These are phyloP conservation scores for Warburgia ugandensis DNA, from an alignment of 164 flowering plant genomes.

Conservation along the genomic window DNA sequence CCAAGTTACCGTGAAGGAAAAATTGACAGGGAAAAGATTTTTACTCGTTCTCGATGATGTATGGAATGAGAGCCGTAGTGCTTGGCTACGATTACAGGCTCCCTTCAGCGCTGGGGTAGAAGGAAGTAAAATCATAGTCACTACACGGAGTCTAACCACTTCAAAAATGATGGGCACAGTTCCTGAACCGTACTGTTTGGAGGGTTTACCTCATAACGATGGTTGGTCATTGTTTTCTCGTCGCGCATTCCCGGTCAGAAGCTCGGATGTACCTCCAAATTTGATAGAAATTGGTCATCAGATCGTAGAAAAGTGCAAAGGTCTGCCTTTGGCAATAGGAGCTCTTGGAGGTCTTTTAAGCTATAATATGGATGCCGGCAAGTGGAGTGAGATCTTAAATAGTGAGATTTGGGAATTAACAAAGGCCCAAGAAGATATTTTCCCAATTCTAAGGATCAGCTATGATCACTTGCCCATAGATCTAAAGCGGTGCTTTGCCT, in stretches of 20 bases:
- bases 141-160: slow-evolving; percentile 10
- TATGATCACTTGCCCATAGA: slow-evolving; percentile 12
- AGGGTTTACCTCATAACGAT: slow-evolving; percentile 8
- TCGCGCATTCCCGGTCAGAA: neutral
- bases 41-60: slow-evolving; percentile 16
- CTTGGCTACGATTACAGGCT: slow-evolving; percentile 1
- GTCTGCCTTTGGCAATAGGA: slow-evolving; percentile 9
- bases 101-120: slow-evolving; percentile 7
- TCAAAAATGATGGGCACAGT: slow-evolving; percentile 6
- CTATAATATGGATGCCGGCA: neutral
- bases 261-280: neutral
- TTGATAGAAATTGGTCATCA: neutral
- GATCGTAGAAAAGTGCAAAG: slow-evolving; percentile 5
- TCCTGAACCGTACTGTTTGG: slow-evolving; percentile 2
- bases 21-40: slow-evolving; percentile 5
- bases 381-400: slow-evolving; percentile 5
- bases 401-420: slow-evolving; percentile 10
- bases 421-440: neutral
- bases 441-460: slow-evolving; percentile 16
- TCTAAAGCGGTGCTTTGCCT: slow-evolving; percentile 16
- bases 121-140: slow-evolving; percentile 16
- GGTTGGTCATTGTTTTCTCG: slow-evolving; percentile 3
- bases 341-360: neutral
- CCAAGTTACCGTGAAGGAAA: neutral
- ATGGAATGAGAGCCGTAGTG: slow-evolving; percentile 7